Conservation (phyloP, 306 rosid genomes). For the Inga leiocalycina region DNA sequence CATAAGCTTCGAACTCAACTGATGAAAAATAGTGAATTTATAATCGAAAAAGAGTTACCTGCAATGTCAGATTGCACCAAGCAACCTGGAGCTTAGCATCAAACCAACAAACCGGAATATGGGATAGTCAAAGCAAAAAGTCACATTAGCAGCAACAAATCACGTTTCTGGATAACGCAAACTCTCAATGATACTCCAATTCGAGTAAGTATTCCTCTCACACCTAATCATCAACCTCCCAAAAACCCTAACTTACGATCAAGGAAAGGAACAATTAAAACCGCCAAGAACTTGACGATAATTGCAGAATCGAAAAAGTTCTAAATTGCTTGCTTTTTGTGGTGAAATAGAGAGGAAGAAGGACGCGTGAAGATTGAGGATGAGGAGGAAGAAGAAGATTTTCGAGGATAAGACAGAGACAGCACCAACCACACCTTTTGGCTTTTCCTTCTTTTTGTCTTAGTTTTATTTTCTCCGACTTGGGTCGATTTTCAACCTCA, state of each 20-base stretch:
- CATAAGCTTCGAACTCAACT: background rate
- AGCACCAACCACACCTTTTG: background rate
- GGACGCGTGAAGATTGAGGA: background rate
- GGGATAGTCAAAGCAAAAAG: background rate
- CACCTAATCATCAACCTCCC: background rate
- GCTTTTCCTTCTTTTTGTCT: background rate
- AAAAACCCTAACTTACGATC: slow-evolving; percentile 31
- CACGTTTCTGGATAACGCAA: background rate
- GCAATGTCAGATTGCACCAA: slow-evolving; percentile 16
- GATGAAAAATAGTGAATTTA: background rate
- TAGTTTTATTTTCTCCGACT: background rate
- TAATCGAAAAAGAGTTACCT: slow-evolving; percentile 4
- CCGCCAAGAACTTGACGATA: background rate
- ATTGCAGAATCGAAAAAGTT: background rate
- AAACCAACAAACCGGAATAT: slow-evolving; percentile 18
- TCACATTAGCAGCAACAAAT: background rate
- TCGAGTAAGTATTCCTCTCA: slow-evolving; percentile 8
- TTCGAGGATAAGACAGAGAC: slow-evolving; percentile 6
- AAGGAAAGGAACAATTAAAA: background rate
- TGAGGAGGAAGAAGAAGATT: background rate
- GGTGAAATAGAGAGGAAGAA: slow-evolving; percentile 5
- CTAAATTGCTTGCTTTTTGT: background rate
- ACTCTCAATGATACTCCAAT: background rate
- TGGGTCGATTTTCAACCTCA: background rate
- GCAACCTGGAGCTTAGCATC: slow-evolving; percentile 24